A percentile compares a stretch with the other conserved stretches of the same genome.
Conservation (phyloP, 179 eudicot genomes). For the Spergularia azorica region DNA sequence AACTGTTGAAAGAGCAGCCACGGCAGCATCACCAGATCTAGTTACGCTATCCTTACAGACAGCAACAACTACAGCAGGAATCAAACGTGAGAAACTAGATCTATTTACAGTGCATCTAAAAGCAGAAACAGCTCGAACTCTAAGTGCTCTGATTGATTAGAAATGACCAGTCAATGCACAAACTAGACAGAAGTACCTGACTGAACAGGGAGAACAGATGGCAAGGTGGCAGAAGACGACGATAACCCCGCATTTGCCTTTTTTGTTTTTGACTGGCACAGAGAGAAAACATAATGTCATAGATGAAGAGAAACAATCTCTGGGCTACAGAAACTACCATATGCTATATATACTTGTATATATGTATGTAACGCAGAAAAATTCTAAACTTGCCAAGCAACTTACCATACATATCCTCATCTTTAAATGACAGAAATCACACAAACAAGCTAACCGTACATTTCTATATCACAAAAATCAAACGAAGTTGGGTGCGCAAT, state of each 20-base stretch:
- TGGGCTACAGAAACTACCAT: not conserved
- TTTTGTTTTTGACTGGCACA: conserved; percentile 65
- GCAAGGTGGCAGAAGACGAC: conserved; percentile 38
- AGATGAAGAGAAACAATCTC: not conserved
- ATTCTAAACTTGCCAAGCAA: too few species aligned
- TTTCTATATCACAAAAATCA: too few species aligned
- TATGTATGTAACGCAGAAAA: not conserved
- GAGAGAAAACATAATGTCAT: conserved; percentile 18
- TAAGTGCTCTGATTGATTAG: too few species aligned
- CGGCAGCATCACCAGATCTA: conserved; percentile 36
- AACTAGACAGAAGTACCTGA: conserved; percentile 46
- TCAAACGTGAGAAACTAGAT: not conserved
- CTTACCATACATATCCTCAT: too few species aligned
- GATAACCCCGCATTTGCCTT: conserved; percentile 59
- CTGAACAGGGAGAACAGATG: conserved; percentile 42
- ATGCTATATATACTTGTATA: not conserved
- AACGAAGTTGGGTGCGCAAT: too few species aligned
- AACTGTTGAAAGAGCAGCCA: conserved; percentile 23
- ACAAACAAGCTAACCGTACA: too few species aligned
- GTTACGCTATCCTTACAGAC: conserved; percentile 50
- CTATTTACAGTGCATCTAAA: too few species aligned
- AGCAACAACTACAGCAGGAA: conserved; percentile 32
- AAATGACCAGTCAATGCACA: not conserved
- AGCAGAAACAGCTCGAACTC: too few species aligned
- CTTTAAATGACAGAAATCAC: too few species aligned